Evolutionary conservation across 345 rosid genomes (phyloP), one percentile per base, ranked within the genome.

Genomic region (Laguncularia racemosa): DNA sequence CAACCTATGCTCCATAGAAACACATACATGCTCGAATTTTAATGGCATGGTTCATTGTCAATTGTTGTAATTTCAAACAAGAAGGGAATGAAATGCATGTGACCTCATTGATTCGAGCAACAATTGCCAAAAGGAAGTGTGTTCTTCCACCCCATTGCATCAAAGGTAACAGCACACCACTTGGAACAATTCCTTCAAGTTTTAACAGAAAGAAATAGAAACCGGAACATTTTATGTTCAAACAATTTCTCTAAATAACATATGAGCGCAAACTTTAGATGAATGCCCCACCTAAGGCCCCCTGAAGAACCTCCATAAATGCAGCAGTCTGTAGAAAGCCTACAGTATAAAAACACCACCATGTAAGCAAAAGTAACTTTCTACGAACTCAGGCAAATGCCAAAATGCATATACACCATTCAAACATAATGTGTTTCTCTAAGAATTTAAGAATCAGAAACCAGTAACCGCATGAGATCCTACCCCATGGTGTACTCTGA

Each of bases 61-160:
- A 33, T 33, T 4, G 40, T 4, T 6, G 40, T 1, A 33, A 33
- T 33, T 33, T 9, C 1, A 1, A 7, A 33, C 40, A 9, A 33
- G 9, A 6, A 52, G 15, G 14, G 14, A 26, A 44, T 52, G 13
- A 10, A 46, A 48, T 15, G 47, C 28, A 1, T 14, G 23, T 28
- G 63, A 86, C 95, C 96, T 91, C 87, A 7, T 28, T 59, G 28
- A 84, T 65, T 55, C 55, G 77, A 20, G 73, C 71, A 63, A 74
- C 85, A 53, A 84, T 67, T 43, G 79, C 80, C 47, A 84, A n/a
- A n/a, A n/a, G 57, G 70, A 84, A 82, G 54, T 88, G 90, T 12
- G 81, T 74, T 76, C 91, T 81, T 73, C 96, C 95, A 60, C 72
- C 69, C 93, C 95, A 88, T 56, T 88, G 98, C 82, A 86, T 84